These are phyloP conservation scores for Cystobasidium onofrii DNA, from an alignment of 768 basidiomycete species.

Conservation along the genomic window DNA sequence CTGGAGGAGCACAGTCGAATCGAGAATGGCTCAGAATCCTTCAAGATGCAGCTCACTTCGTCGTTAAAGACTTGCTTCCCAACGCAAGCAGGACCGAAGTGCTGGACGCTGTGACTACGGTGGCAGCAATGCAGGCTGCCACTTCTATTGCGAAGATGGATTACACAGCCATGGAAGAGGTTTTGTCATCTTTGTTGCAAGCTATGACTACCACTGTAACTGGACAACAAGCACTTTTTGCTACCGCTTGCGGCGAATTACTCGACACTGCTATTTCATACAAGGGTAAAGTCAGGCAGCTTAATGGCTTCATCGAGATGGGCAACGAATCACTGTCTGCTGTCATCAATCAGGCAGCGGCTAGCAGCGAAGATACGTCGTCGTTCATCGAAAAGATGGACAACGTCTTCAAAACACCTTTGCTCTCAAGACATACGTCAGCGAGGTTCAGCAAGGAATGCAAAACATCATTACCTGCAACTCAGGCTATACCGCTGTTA, in stretches of 20 bases:
- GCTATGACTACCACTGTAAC: neutral
- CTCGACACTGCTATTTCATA: neutral
- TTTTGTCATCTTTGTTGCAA: neutral
- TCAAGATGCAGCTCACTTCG: neutral
- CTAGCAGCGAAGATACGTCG: neutral
- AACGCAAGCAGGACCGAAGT: neutral
- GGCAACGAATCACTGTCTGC: neutral
- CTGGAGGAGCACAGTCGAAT: conserved; percentile 12
- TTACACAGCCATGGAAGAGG: neutral
- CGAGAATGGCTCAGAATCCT: conserved; percentile 21
- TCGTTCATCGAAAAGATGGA: neutral
- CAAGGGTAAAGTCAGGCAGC: conserved; percentile 22
- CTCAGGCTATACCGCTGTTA: neutral
- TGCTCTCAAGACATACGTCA: neutral
- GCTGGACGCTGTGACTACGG: neutral
- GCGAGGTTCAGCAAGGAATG: neutral
- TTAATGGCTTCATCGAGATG: neutral
- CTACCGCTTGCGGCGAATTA: neutral
- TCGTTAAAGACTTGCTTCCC: neutral
- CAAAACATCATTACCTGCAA: neutral
- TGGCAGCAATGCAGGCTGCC: neutral
- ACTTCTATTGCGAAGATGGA: conserved; percentile 4
- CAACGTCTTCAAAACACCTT: neutral
- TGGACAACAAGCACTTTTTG: neutral
- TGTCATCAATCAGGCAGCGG: neutral